Evolutionary conservation across 2,329 filamentous ascomycete species (phyloP).

Genomic region (Chaetomiaceae sp.): DNA sequence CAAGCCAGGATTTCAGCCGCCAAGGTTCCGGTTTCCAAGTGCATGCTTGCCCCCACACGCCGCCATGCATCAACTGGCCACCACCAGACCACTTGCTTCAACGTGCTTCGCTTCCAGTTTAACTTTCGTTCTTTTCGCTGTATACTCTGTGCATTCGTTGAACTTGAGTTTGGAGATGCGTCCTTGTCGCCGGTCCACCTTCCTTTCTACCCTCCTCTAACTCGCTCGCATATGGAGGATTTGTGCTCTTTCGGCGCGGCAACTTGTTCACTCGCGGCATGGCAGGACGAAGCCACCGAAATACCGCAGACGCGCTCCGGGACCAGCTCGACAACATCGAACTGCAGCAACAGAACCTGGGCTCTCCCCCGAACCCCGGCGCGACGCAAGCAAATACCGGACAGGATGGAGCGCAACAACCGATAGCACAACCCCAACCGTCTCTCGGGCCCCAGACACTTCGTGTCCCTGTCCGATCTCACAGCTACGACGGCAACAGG

Average conservation of each 20-base stretch:
- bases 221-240: background rate
- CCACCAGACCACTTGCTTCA: background rate
- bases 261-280: conserved; percentile 17
- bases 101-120: background rate
- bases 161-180: background rate
- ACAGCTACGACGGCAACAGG: background rate
- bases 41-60: background rate
- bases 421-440: background rate
- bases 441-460: background rate
- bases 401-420: background rate
- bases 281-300: conserved; percentile 18
- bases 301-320: conserved; percentile 22
- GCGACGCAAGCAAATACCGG: background rate
- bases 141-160: background rate
- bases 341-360: conserved; percentile 17
- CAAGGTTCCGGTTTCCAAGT: conserved; percentile 1
- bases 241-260: background rate
- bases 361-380: background rate
- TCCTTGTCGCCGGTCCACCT: background rate
- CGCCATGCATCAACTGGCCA: background rate
- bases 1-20: conserved; percentile 11
- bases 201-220: background rate
- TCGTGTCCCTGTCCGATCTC: background rate
- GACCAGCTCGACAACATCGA: conserved; percentile 28
- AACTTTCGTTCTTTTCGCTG: background rate